Conservation (phyloP, 2,329 filamentous ascomycete genomes). For the Ophiocordyceps robertsii region DNA sequence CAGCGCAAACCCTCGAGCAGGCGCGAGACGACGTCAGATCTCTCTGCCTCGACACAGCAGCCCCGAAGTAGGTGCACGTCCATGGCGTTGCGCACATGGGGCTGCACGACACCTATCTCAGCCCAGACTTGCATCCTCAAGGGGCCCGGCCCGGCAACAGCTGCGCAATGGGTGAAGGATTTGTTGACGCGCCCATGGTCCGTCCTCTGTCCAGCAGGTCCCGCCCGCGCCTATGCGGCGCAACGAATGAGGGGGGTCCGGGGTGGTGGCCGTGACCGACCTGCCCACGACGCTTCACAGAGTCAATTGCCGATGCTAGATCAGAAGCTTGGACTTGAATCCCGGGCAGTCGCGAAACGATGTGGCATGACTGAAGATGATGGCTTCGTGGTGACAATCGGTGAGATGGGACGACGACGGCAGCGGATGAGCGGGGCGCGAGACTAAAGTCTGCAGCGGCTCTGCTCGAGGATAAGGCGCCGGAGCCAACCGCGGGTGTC, state of each 20-base stretch:
- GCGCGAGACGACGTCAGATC: conserved; percentile 32
- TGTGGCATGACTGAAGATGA: too few species aligned
- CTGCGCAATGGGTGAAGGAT: neutral
- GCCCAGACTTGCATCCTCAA: neutral
- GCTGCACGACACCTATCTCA: conserved; percentile 4
- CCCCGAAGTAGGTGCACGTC: conserved; percentile 30
- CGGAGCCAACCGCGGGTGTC: too few species aligned
- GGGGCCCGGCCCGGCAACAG: neutral
- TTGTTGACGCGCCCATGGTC: conserved; percentile 1
- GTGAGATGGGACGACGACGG: too few species aligned
- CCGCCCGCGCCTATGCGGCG: neutral
- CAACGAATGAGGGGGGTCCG: neutral
- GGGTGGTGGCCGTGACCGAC: neutral
- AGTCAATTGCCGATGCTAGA: too few species aligned
- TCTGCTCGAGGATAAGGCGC: too few species aligned
- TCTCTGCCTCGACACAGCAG: conserved; percentile 40
- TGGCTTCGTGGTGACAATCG: too few species aligned
- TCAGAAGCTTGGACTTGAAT: too few species aligned
- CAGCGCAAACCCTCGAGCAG: conserved; percentile 35
- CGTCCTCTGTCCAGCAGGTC: neutral
- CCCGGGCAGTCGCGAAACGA: too few species aligned
- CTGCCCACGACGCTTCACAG: too few species aligned
- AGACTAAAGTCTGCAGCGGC: too few species aligned
- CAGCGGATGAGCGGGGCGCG: too few species aligned
- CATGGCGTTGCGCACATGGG: conserved; percentile 10